Evolutionary conservation across 1,284 basidiomycete genomes (phyloP).

Genomic region (Ganoderma multipileum): DNA sequence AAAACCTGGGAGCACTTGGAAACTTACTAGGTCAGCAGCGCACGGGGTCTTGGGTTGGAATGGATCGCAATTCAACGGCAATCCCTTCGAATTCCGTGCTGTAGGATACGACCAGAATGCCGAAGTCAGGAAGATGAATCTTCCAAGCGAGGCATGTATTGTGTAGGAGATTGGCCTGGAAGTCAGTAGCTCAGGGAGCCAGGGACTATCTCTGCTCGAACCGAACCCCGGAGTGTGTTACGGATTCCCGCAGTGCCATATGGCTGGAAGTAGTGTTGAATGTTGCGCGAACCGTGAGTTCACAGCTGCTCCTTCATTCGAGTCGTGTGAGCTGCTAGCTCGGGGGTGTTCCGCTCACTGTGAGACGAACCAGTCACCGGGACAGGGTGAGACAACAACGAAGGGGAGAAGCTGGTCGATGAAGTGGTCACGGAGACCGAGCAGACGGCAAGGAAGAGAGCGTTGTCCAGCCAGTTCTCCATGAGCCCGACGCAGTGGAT

Average conservation of each 20-base stretch:
- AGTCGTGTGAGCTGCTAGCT: background rate
- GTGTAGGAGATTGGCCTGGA: background rate
- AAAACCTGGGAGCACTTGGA: background rate
- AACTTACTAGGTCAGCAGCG: background rate
- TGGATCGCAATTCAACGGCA: background rate
- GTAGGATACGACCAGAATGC: background rate
- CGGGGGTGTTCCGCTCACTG: background rate
- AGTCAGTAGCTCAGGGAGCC: background rate
- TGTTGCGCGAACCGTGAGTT: background rate
- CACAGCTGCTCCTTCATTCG: background rate
- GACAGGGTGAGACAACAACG: background rate
- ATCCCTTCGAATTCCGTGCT: background rate
- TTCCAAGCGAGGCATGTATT: conserved; percentile 1
- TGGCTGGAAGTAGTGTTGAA: conserved; percentile 10
- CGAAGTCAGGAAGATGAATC: background rate
- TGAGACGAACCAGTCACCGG: background rate
- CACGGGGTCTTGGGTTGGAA: background rate
- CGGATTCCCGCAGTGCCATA: conserved; percentile 25
- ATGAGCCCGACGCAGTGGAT: background rate
- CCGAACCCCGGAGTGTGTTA: background rate
- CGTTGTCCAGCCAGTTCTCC: background rate
- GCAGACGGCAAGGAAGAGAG: too few relatives aligned
- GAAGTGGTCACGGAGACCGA: background rate
- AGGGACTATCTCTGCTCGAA: conserved; percentile 7
- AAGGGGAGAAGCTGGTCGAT: background rate